phyloP scores from a whole-genome alignment of 768 basidiomycete genomes.

The Trametes villosa region DNA sequence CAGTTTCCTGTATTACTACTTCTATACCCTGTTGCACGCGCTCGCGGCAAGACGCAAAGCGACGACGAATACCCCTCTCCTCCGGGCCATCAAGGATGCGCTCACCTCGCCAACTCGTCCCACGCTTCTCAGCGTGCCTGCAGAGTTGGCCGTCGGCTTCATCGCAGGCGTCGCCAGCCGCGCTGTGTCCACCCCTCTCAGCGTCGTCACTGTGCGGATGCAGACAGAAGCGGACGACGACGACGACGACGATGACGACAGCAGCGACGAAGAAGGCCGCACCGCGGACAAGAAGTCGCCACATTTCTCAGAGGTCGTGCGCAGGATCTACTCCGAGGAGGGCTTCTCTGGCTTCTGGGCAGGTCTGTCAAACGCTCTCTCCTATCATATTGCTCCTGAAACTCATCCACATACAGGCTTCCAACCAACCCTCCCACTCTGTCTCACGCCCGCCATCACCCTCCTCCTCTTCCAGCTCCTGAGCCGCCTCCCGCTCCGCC shows the following conservation, averaged over 20 bases:
- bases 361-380: slow-evolving; percentile 39
- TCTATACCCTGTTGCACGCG: slow-evolving; percentile 54
- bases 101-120: slow-evolving; percentile 20
- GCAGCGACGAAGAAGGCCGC: slow-evolving; percentile 25
- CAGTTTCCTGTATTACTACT: slow-evolving; percentile 65
- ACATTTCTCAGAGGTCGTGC: slow-evolving; percentile 35
- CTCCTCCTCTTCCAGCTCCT: slow-evolving; percentile 57
- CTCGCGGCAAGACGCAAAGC: slow-evolving; percentile 41
- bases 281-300: not conserved
- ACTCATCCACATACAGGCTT: slow-evolving; percentile 44
- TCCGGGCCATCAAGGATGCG: slow-evolving; percentile 5
- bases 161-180: slow-evolving; percentile 60
- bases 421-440: slow-evolving; percentile 51
- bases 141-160: slow-evolving; percentile 61
- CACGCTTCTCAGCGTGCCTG: slow-evolving; percentile 38
- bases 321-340: slow-evolving; percentile 49
- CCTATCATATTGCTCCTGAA: not conserved
- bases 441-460: slow-evolving; percentile 62
- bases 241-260: slow-evolving; percentile 20
- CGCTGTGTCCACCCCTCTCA: slow-evolving; percentile 57
- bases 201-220: slow-evolving; percentile 57
- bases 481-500: slow-evolving; percentile 44
- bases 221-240: slow-evolving; percentile 49
- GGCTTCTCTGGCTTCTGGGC: slow-evolving; percentile 62
- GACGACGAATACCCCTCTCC: slow-evolving; percentile 1